phyloP scores from a whole-genome alignment of 179 eudicot species.

The Amaranthus tricolor region DNA sequence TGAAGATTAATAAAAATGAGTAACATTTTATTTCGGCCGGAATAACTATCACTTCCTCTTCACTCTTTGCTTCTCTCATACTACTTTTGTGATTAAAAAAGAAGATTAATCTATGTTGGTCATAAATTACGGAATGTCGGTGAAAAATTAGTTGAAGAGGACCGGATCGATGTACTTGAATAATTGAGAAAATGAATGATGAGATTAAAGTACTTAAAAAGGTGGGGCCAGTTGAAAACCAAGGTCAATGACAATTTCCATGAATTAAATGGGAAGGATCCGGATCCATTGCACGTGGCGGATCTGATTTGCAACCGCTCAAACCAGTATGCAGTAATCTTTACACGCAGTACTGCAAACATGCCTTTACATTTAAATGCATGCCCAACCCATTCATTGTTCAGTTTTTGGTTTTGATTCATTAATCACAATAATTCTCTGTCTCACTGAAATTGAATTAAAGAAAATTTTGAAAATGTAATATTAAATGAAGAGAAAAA shows the following conservation, averaged over 20 bases:
- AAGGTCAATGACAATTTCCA: background rate
- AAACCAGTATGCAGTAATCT: background rate
- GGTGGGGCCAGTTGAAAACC: background rate
- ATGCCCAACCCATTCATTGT: too few species aligned
- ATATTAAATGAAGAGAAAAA: too few species aligned
- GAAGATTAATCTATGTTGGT: background rate
- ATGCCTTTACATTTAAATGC: too few species aligned
- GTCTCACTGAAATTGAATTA: too few species aligned
- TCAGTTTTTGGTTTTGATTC: too few species aligned
- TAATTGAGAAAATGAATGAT: background rate
- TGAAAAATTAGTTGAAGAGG: background rate
- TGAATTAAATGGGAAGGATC: background rate
- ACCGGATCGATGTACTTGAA: too few species aligned
- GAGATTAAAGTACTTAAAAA: background rate
- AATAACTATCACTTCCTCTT: too few species aligned
- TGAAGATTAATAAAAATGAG: background rate
- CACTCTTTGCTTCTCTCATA: too few species aligned
- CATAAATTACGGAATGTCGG: constrained; percentile 12
- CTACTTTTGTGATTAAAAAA: too few species aligned
- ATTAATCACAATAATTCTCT: too few species aligned
- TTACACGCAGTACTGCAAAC: background rate
- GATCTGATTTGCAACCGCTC: background rate
- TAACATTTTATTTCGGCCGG: too few species aligned
- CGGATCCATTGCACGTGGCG: background rate
- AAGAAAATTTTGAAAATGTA: too few species aligned